phyloP scores from a whole-genome alignment of 1,284 basidiomycete species.

The Anthracocystis panici-leucophaei region DNA sequence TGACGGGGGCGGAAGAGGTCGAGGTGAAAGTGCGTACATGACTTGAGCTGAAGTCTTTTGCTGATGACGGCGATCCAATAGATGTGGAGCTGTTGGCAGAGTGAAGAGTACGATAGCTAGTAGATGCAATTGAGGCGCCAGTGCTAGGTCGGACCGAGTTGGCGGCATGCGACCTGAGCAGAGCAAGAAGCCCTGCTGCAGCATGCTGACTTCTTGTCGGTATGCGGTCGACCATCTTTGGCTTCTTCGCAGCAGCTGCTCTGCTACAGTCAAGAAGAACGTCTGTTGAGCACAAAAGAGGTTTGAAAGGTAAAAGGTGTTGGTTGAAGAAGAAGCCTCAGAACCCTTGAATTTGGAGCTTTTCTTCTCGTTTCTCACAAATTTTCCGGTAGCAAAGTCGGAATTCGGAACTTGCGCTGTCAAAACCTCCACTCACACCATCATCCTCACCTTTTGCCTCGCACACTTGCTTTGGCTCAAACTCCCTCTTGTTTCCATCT shows the following conservation, averaged over 20 bases:
- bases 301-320: neutral
- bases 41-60: neutral
- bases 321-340: neutral
- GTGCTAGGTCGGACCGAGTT: neutral
- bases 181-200: conserved; percentile 8
- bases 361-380: conserved; percentile 24
- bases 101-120: conserved; percentile 10
- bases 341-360: conserved; percentile 11
- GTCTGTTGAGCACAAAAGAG: neutral
- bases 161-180: conserved; percentile 5
- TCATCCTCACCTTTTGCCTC: conserved; percentile 1
- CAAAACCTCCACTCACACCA: conserved; percentile 17
- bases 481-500: neutral
- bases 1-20: conserved; percentile 6
- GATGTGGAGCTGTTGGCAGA: neutral
- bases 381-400: conserved; percentile 25
- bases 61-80: neutral
- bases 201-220: conserved; percentile 12
- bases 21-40: conserved; percentile 17
- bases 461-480: neutral
- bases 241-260: neutral
- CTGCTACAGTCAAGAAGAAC: too few species aligned
- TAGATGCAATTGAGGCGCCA: conserved; percentile 13
- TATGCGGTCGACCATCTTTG: conserved; percentile 31
- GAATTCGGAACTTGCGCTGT: conserved; percentile 19